Conservation (phyloP, 2,329 filamentous ascomycete genomes). For the Thelonectria discophora region DNA sequence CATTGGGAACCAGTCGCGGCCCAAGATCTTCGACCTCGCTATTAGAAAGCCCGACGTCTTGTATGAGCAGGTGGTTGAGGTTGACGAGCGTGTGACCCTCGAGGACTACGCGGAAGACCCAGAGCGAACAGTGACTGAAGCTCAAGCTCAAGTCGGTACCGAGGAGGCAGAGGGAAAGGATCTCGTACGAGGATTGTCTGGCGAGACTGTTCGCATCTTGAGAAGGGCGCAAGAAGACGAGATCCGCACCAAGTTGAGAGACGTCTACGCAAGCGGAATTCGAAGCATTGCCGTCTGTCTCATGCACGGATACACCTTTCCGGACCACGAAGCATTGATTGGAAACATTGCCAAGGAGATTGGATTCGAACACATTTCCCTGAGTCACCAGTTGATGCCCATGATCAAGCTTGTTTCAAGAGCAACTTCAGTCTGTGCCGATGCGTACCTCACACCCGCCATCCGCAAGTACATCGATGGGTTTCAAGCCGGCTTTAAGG, state of each 20-base stretch:
- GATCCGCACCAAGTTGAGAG: conserved; percentile 67
- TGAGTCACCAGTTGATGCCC: conserved; percentile 52
- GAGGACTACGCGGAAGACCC: conserved; percentile 95
- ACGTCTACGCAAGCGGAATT: conserved; percentile 72
- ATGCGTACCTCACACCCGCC: conserved; percentile 56
- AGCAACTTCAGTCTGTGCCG: conserved; percentile 55
- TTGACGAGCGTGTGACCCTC: conserved; percentile 89
- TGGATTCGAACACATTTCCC: conserved; percentile 78
- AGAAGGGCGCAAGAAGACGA: conserved; percentile 63
- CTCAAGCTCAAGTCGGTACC: conserved; percentile 62
- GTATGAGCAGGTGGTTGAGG: conserved; percentile 85
- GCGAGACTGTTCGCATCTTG: conserved; percentile 75
- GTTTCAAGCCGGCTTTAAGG: conserved; percentile 82
- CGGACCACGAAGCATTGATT: conserved; percentile 82
- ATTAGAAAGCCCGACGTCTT: conserved; percentile 88
- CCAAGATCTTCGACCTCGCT: conserved; percentile 89
- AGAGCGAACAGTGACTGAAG: conserved; percentile 63
- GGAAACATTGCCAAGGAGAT: conserved; percentile 80
- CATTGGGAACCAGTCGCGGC: conserved; percentile 90
- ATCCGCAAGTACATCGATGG: conserved; percentile 66
- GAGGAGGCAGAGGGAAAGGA: conserved; percentile 60
- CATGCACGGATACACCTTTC: conserved; percentile 93
- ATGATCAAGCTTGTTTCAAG: conserved; percentile 57
- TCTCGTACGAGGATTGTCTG: conserved; percentile 73
- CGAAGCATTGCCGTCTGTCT: conserved; percentile 87